These are phyloP conservation scores for Populus davidiana DNA, from an alignment of 345 rosid species.

Conservation along the genomic window DNA sequence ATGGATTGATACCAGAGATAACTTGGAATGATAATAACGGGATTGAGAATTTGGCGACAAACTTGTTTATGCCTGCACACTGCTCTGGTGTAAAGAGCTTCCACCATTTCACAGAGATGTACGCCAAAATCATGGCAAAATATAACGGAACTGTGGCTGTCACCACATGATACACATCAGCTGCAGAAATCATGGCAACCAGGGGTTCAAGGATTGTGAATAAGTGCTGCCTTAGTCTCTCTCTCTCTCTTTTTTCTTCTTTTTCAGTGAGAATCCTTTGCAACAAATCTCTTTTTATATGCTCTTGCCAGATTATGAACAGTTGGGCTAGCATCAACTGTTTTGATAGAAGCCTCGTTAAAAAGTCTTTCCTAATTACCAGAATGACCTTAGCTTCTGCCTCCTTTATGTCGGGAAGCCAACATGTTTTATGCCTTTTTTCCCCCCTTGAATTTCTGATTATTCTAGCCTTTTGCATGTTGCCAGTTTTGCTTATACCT, in stretches of 20 bases:
- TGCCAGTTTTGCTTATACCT: background rate
- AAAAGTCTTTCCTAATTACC: constrained; percentile 23
- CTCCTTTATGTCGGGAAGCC: background rate
- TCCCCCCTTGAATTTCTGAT: background rate
- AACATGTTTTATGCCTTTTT: constrained; percentile 6
- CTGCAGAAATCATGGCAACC: constrained; percentile 50
- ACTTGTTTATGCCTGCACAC: constrained; percentile 85
- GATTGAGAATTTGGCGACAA: constrained; percentile 79
- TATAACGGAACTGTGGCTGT: constrained; percentile 83
- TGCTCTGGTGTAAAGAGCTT: constrained; percentile 74
- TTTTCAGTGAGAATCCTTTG: background rate
- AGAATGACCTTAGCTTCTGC: constrained; percentile 29
- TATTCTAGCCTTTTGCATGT: background rate
- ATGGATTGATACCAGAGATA: constrained; percentile 65
- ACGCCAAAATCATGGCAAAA: constrained; percentile 68
- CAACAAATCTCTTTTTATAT: constrained; percentile 11
- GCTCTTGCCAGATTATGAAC: constrained; percentile 25
- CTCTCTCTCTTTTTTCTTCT: too few species aligned
- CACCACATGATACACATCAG: constrained; percentile 70
- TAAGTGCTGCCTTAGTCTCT: background rate
- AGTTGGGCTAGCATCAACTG: constrained; percentile 19
- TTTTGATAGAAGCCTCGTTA: constrained; percentile 28
- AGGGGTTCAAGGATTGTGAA: constrained; percentile 4
- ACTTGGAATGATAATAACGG: constrained; percentile 79
- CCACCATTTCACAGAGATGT: constrained; percentile 61